Evolutionary conservation across 2,329 filamentous ascomycete genomes (phyloP), one percentile per base, ranked within the genome.

Genomic region (Arthrobotrys sinensis): DNA sequence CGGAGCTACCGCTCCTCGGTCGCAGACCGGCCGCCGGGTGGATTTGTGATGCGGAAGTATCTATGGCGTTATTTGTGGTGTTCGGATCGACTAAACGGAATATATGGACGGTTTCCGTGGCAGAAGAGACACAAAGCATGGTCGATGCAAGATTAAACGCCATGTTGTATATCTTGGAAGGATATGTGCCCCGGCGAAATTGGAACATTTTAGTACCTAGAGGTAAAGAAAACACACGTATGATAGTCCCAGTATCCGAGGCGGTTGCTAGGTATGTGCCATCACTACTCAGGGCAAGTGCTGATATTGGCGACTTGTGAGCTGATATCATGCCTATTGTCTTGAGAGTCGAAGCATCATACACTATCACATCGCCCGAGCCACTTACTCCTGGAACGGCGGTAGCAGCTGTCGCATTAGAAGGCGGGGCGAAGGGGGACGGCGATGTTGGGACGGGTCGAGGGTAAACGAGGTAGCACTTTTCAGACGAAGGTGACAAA

Each of bases 201-300:
- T 99, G 95, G 84, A 94, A 98, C 16, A 99, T 88, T 84, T 98
- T 99, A 82, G 95, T 91, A 10, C 93, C 96, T 80, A 91, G 90
- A 1, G 96, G 96, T 0, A 99, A 90, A 0, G 93, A 93, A 85
- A 99, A 99, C 65, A 99, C 94, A 14, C 96, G 91, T 80, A 99
- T 97, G 78, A 99, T 97, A 0, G 96, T 99, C 80, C 96, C 96
- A 66, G 97, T 99, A 84, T 99, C 96, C 21, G 95, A 98, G 0
- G 96, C 93, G 1, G 96, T 99, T 12, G 96, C 96, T 52, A 99
- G 88, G 50, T 97, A 85, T 2, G 93, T 97, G 11, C 96, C 96
- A 79, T 97, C 94, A 82, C 90, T 94, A 84, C 97, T 99, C 79
- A 99, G 88, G 21, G 94, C 92, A 67, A 99, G 93, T 83, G 91